Base-by-base conservation (phyloP, 345 rosid genomes). In the Eucalyptus sp. region DNA sequence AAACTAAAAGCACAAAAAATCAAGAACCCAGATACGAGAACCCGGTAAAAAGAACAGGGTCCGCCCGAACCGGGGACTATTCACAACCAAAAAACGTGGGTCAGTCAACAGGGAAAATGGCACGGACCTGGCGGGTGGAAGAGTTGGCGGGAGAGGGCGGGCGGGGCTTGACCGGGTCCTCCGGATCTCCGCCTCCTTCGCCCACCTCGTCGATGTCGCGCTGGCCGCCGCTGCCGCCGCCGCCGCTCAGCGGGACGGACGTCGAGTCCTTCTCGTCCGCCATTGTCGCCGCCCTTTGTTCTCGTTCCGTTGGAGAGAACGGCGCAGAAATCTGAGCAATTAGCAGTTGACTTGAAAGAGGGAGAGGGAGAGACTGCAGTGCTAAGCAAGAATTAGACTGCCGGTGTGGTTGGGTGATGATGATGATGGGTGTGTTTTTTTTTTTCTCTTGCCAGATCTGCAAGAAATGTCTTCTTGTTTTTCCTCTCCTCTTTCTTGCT, bases 181-280 rank as follows among this genome's bases (percentile, higher is more conserved):
- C 95, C 88, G 94, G 95, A 92, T 94, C 95, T 85, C 51, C 37
- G 22, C 87, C 54, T 15, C 54, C 43, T 18, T 89, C 93, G 88
- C 58, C 80, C 88, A 41, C 64, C 50, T 85, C 93, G 87, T 81
- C 91, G 89, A 89, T 90, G 76, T 93, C 97, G 89, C 91, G 91
- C 87, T 92, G 94, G 91, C 14, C 16, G 83, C 94, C 92, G 89
- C 58, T 24, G 5, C 41, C 93, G 89, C 56, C 22, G 25, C 58
- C 9, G 58, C 58, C 41, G 87, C 94, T 94, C 18, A 95, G 91
- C 2, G 96, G 95, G 87, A 94, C 88, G 2, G 96, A 94, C 71
- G 94, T 91, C 56, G 94, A 92, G 31, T 93, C 97, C 86, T 94
- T 93, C 50, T 94, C 96, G 84, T 94, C 96, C 88, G 95, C 95